Evolutionary conservation across 345 rosid genomes (phyloP), one percentile per base, ranked within the genome.

Genomic region (Pugionium cornutum): DNA sequence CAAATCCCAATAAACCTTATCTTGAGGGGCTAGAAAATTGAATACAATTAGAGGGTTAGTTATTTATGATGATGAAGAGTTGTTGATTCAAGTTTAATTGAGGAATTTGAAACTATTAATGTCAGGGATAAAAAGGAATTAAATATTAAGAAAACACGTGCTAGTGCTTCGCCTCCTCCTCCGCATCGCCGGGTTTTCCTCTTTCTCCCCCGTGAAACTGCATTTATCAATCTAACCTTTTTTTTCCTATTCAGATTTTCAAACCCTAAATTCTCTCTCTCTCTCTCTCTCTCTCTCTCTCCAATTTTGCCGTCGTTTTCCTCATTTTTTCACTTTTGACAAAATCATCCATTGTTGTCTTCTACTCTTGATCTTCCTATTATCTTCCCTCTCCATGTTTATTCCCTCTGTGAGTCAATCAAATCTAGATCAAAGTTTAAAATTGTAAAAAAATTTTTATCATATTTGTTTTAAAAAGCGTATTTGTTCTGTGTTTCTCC

Each of bases 151-250:
- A 68, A 60, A 51, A 60, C 74, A 69, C 67, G 74, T 69, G 62
- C 55, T 53, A 6, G 33, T 50, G 55, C 44, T 52, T 58, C 68
- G 52, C 35, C 58, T 60, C 74, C 74, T 44, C 76, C 73, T 42
- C 60, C 51, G 47, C 68, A 37, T 80, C 77, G 76, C 83, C 80
- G 78, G 70, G 31, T 53, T 69, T 76, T 50, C 65, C 80, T 79
- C 78, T 69, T 63, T 7, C 54, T 51, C 64, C 52, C 52, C 77
- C 53, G 72, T 58, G 37, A 74, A 61, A n/a, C 66, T 65, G 67
- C 76, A 58, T 35, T 48, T 32, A 43, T 37, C 56, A 35, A 28
- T 32, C 53, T 62, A 34, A 47, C 48, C 48, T 37, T 44, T 35
- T 3, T 6, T 40, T 8, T 50, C 37, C 37, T 8, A 46, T 65